phyloP scores from a whole-genome alignment of 805 yeast genomes.

The Danielia reshetovae region DNA sequence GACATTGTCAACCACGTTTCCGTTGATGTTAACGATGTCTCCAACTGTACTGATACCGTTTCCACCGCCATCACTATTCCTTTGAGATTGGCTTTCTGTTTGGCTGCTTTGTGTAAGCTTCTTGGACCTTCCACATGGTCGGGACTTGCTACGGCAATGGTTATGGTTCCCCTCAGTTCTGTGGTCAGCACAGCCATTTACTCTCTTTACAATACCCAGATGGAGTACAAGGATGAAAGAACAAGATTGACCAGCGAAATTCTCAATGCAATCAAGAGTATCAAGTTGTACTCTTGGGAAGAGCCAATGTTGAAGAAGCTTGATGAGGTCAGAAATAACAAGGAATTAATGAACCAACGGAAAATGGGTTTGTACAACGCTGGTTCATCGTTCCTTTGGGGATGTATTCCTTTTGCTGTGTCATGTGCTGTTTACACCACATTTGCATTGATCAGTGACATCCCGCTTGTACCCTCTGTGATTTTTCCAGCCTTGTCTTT shows the following conservation, averaged over 20 bases:
- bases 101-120: slow-evolving; percentile 50
- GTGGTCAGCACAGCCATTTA: slow-evolving; percentile 42
- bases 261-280: slow-evolving; percentile 54
- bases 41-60: slow-evolving; percentile 50
- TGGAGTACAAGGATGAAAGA: slow-evolving; percentile 61
- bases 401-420: slow-evolving; percentile 34
- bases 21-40: slow-evolving; percentile 63
- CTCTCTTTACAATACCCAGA: slow-evolving; percentile 47
- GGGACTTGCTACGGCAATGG: slow-evolving; percentile 48
- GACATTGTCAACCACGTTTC: slow-evolving; percentile 77
- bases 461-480: slow-evolving; percentile 32
- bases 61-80: slow-evolving; percentile 49
- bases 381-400: slow-evolving; percentile 32
- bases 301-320: slow-evolving; percentile 54
- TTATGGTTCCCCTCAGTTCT: slow-evolving; percentile 59
- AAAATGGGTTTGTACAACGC: slow-evolving; percentile 40
- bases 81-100: slow-evolving; percentile 48
- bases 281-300: slow-evolving; percentile 71
- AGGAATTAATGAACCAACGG: slow-evolving; percentile 50
- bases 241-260: slow-evolving; percentile 58
- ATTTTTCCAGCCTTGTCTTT: slow-evolving; percentile 39
- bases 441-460: slow-evolving; percentile 21
- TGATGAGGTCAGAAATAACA: slow-evolving; percentile 50
- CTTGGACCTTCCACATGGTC: slow-evolving; percentile 58
- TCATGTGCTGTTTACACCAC: slow-evolving; percentile 31